These are phyloP conservation scores for Prunus kanzakura DNA, from an alignment of 306 rosid genomes.

Conservation along the genomic window DNA sequence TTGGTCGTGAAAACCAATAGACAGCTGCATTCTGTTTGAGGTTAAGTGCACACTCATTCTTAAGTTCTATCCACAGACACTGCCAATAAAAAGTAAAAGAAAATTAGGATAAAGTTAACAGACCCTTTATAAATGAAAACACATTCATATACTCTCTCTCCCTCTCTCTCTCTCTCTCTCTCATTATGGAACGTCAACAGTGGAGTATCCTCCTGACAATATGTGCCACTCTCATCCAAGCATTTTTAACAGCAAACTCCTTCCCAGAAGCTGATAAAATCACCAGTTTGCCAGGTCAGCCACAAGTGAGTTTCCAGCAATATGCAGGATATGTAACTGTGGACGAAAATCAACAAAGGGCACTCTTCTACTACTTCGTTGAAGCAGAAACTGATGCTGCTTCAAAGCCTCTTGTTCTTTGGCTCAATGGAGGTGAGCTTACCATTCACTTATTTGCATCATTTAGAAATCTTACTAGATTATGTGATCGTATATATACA, in stretches of 20 bases:
- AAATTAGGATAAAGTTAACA: too few species aligned
- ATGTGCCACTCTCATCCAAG: slow-evolving; percentile 18
- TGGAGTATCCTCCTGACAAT: slow-evolving; percentile 14
- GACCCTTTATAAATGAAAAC: too few species aligned
- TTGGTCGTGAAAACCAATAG: too few species aligned
- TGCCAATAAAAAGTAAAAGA: too few species aligned
- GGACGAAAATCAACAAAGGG: slow-evolving; percentile 27
- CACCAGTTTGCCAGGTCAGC: slow-evolving; percentile 40
- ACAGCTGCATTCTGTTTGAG: too few species aligned
- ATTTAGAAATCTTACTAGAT: too few species aligned
- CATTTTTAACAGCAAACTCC: background rate
- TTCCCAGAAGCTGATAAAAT: slow-evolving; percentile 18
- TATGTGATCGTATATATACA: too few species aligned
- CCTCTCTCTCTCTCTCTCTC: background rate
- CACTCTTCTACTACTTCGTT: slow-evolving; percentile 46
- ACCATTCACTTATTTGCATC: too few species aligned
- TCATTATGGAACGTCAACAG: background rate
- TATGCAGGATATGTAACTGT: slow-evolving; percentile 37
- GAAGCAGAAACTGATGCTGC: slow-evolving; percentile 36
- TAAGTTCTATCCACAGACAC: too few species aligned
- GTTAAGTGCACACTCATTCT: too few species aligned
- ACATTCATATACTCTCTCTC: background rate
- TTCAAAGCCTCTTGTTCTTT: slow-evolving; percentile 52
- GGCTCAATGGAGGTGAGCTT: slow-evolving; percentile 62
- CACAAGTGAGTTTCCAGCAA: slow-evolving; percentile 37